Percentiles rank a stretch among this genome's conserved stretches.
phyloP scores from a whole-genome alignment of 1,284 basidiomycete species.

The Ganoderma meredithae region DNA sequence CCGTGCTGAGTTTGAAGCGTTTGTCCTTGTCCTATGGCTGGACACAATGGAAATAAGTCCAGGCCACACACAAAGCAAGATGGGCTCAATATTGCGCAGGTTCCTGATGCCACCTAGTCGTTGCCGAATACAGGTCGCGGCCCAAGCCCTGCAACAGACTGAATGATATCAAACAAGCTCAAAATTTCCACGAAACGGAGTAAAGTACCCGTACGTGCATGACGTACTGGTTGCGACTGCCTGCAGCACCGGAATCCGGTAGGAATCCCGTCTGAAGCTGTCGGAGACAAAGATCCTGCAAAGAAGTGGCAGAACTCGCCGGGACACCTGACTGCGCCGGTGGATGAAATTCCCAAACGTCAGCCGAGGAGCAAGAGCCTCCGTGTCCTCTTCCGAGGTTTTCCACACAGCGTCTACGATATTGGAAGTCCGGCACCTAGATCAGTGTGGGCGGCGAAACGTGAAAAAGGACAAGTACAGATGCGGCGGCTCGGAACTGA shows the following conservation, averaged over 20 bases:
- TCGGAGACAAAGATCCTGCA: constrained; percentile 5
- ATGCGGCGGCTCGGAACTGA: background rate
- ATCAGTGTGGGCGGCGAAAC: background rate
- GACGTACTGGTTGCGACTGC: constrained; percentile 22
- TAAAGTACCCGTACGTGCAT: constrained; percentile 15
- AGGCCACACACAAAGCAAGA: background rate
- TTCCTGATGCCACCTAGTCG: constrained; percentile 23
- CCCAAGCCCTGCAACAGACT: constrained; percentile 12
- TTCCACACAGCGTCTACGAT: background rate
- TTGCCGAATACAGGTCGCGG: background rate
- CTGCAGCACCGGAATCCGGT: constrained; percentile 13
- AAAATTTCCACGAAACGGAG: constrained; percentile 22
- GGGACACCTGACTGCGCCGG: constrained; percentile 4
- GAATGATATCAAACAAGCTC: constrained; percentile 28
- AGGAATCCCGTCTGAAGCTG: constrained; percentile 6
- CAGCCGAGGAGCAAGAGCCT: background rate
- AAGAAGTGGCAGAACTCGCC: constrained; percentile 6
- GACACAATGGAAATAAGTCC: constrained; percentile 18
- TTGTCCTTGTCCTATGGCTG: constrained; percentile 9
- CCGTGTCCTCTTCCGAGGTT: background rate
- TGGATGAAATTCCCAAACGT: background rate
- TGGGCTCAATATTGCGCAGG: constrained; percentile 19
- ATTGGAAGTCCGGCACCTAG: background rate
- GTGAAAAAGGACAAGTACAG: too few relatives aligned
- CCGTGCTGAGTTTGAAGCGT: constrained; percentile 17